These are phyloP conservation scores for Fusarium setosum DNA, from an alignment of 2,329 filamentous ascomycete species.

Conservation along the genomic window DNA sequence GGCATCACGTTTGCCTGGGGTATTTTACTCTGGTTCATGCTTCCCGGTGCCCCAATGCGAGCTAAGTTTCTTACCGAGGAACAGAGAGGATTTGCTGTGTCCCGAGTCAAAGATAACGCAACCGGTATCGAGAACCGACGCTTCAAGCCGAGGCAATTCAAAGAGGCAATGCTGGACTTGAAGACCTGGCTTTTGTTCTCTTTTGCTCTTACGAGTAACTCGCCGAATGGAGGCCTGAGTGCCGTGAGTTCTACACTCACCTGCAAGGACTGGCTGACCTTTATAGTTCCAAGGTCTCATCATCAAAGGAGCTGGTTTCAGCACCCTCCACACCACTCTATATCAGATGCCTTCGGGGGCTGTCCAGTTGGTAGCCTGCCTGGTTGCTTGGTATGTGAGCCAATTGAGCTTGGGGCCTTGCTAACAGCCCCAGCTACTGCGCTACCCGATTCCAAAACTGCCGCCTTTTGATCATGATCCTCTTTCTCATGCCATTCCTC, in stretches of 20 bases:
- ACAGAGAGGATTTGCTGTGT: constrained; percentile 60
- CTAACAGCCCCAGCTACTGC: constrained; percentile 14
- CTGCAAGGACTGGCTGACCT: constrained; percentile 13
- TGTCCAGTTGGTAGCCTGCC: constrained; percentile 25
- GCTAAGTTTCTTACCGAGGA: constrained; percentile 59
- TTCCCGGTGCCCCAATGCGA: constrained; percentile 64
- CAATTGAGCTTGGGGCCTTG: background rate
- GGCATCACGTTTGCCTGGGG: constrained; percentile 58
- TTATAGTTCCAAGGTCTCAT: constrained; percentile 38
- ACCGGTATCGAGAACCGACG: constrained; percentile 64
- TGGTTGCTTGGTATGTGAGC: constrained; percentile 29
- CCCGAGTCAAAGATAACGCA: constrained; percentile 61
- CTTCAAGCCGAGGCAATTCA: constrained; percentile 59
- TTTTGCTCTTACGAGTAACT: constrained; percentile 61
- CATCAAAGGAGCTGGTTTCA: constrained; percentile 37
- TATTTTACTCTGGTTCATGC: constrained; percentile 62
- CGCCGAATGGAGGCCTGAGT: constrained; percentile 63
- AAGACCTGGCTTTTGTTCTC: constrained; percentile 71
- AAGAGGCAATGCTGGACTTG: constrained; percentile 61
- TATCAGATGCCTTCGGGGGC: constrained; percentile 36
- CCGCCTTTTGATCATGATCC: constrained; percentile 25
- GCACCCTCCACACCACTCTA: constrained; percentile 20
- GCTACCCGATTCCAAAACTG: constrained; percentile 22
- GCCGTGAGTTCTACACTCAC: constrained; percentile 2
- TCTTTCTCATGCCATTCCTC: constrained; percentile 17